Evolutionary conservation across 768 basidiomycete species (phyloP), one percentile per base, ranked within the genome.

Genomic region (Naematelia encephala): DNA sequence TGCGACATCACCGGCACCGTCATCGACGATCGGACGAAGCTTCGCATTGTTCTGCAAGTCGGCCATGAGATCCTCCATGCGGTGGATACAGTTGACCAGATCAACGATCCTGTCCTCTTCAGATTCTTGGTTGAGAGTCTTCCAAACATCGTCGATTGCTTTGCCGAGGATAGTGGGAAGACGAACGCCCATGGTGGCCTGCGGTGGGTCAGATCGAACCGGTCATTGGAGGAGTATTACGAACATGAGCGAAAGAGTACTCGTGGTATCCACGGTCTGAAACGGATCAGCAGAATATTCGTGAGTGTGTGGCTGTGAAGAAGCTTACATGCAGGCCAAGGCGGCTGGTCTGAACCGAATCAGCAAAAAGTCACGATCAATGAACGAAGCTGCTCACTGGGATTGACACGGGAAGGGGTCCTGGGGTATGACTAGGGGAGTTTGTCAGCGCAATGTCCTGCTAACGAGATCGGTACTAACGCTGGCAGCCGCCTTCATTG

Each of bases 151-250:
- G 69, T 93, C 91, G 69, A 96, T 92, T 12, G 89, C 93, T 79
- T 96, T 97, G 64, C 91, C 90, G 49, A 96, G 82, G 63, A 97
- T 97, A 42, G 93, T 94, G 1, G 93, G 93, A 23, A 96, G 84
- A 48, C 93, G 87, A n/a, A 88, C 86, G 61, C 90, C 89, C 92
- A 96, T 96, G 2, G 92, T 94, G 28, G 91, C 93, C 78, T 93
- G 85, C 39, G 87, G 30, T n/a, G 8, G 29, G 49, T 55, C 48
- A 59, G 47, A 25, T 22, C 55, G 23, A 12, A 8, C 70, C 11
- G 30, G 2, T 29, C 39, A 10, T 19, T 90, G 90, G 0, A 86
- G 73, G 86, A 89, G 86, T 74, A 86, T n/a, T n/a, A 55, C 66
- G 21, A 57, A 71, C 66, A 44, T 75, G 71, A 21, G 77, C 77